Conservation (phyloP, 2,329 filamentous ascomycete genomes). For the Arthroderma sp. region DNA sequence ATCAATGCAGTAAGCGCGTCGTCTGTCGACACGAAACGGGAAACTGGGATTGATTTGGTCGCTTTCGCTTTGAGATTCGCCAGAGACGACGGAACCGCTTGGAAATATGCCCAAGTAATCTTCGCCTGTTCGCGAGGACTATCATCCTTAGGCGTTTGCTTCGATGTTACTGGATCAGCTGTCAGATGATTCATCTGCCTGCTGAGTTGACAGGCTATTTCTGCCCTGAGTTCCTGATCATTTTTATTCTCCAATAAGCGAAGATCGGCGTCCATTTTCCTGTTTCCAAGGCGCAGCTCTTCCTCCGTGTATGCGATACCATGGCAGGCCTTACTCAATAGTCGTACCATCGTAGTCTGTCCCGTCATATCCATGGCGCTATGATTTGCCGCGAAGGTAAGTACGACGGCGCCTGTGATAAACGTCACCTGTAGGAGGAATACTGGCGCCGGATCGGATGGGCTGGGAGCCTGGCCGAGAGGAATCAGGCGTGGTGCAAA, state of each 20-base stretch:
- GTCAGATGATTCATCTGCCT: background rate
- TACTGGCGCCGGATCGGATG: conserved; percentile 24
- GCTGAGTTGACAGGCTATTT: conserved; percentile 14
- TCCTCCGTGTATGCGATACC: conserved; percentile 33
- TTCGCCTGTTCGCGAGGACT: conserved; percentile 11
- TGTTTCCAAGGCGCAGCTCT: conserved; percentile 34
- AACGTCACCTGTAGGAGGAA: conserved; percentile 37
- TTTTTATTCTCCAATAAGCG: conserved; percentile 27
- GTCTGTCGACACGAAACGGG: conserved; percentile 39
- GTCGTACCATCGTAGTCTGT: conserved; percentile 33
- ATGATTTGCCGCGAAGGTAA: conserved; percentile 39
- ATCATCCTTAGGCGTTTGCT: conserved; percentile 5
- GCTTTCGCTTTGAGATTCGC: conserved; percentile 30
- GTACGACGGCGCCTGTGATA: conserved; percentile 36
- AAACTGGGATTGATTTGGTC: conserved; percentile 10
- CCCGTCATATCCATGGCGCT: conserved; percentile 40
- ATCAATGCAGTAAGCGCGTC: conserved; percentile 41
- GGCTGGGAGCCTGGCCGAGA: conserved; percentile 12
- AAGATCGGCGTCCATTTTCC: conserved; percentile 25
- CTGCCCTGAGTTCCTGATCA: conserved; percentile 22
- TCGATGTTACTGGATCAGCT: conserved; percentile 9
- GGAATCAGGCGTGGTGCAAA: conserved; percentile 33
- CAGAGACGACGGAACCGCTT: conserved; percentile 28
- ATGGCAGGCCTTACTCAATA: conserved; percentile 38
- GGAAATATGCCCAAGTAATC: conserved; percentile 35